A percentile compares a stretch with the other conserved stretches of the same genome.
Evolutionary conservation across 2,329 filamentous ascomycete species (phyloP).

Genomic region (Alternaria triticina): DNA sequence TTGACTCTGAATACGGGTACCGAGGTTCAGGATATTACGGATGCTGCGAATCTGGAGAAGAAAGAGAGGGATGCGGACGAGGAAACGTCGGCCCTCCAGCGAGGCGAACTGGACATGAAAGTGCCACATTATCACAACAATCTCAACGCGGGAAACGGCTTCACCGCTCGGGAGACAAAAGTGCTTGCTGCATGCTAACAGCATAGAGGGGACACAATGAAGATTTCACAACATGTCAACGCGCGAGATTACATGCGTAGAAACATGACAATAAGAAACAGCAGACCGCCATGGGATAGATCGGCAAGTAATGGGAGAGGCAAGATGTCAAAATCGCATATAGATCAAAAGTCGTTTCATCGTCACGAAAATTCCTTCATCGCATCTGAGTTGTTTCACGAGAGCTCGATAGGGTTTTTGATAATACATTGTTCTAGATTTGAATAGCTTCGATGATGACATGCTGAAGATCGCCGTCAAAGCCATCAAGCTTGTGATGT

Average conservation of each 20-base stretch:
- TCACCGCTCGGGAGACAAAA: not conserved
- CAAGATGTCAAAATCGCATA: not conserved
- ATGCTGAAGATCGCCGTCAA: not conserved
- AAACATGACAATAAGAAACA: not conserved
- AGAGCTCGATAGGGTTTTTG: not conserved
- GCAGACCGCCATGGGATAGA: no score
- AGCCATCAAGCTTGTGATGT: not conserved
- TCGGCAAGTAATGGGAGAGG: not conserved
- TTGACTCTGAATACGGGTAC: constrained; percentile 20
- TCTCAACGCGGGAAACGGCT: constrained; percentile 1
- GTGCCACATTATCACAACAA: no score
- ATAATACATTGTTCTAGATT: not conserved
- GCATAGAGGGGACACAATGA: not conserved
- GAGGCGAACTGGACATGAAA: not conserved
- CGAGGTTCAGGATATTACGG: constrained; percentile 21
- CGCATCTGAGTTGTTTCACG: not conserved
- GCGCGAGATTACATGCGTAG: not conserved
- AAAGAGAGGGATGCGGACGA: constrained; percentile 1
- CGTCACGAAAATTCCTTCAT: no score
- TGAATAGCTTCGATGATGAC: not conserved
- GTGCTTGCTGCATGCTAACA: constrained; percentile 1
- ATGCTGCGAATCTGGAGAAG: constrained; percentile 12
- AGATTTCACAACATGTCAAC: not conserved
- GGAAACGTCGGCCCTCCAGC: not conserved
- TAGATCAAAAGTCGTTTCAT: not conserved